Percentiles rank a stretch among this genome's conserved stretches.
Conservation (phyloP, 495 filamentous ascomycete species). For the Aspergillus saccharolyticus region DNA sequence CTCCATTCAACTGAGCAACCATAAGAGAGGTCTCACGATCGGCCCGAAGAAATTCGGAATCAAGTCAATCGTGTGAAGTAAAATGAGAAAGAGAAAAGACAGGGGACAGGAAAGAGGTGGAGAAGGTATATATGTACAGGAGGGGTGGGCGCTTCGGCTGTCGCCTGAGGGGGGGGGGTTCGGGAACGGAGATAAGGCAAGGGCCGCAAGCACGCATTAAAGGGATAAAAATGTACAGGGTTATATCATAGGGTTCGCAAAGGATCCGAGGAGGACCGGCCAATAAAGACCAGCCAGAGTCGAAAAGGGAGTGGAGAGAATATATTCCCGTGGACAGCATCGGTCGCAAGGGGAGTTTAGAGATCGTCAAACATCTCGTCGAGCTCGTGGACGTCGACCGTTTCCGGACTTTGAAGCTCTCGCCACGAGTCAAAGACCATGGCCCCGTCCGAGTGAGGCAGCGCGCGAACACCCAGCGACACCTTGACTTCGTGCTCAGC, state of each 20-base stretch:
- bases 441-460: conserved; percentile 39
- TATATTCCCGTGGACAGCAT: background rate
- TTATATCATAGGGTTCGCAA: conserved; percentile 10
- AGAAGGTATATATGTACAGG: conserved; percentile 34
- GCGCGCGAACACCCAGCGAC: conserved; percentile 36
- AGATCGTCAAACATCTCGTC: conserved; percentile 71
- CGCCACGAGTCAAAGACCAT: conserved; percentile 43
- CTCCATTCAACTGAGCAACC: conserved; percentile 1
- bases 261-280: background rate
- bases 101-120: background rate
- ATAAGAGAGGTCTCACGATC: conserved; percentile 13
- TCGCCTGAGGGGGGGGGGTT: conserved; percentile 6
- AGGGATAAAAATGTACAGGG: conserved; percentile 28
- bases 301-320: conserved; percentile 2
- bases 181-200: background rate
- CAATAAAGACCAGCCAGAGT: background rate
- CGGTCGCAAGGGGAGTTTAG: conserved; percentile 18
- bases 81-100: conserved; percentile 8
- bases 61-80: conserved; percentile 12
- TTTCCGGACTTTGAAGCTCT: conserved; percentile 78
- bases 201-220: conserved; percentile 13
- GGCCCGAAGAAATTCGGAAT: conserved; percentile 14
- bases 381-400: conserved; percentile 85
- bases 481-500: conserved; percentile 39
- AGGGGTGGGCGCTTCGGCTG: conserved; percentile 21